phyloP scores from a whole-genome alignment of 148 eudicot species.

The Fagopyrum tataricum region DNA sequence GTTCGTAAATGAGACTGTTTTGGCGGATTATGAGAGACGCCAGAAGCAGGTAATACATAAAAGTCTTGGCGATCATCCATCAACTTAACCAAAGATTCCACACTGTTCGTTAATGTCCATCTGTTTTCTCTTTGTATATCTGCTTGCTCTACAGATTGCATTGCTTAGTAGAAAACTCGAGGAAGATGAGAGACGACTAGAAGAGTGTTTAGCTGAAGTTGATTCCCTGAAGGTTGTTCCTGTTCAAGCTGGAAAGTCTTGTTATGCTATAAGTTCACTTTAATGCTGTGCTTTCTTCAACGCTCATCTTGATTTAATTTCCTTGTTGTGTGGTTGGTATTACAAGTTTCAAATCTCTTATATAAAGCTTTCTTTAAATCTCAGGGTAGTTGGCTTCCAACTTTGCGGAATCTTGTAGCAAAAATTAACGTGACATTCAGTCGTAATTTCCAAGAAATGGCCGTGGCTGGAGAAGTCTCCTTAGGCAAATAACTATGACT shows the following conservation, averaged over 20 bases:
- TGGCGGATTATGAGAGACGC: constrained; percentile 86
- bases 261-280: neutral
- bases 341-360: neutral
- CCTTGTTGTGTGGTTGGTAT: constrained; percentile 4
- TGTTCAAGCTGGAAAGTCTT: neutral
- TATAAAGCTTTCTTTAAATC: constrained; percentile 15
- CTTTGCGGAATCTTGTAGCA: constrained; percentile 69
- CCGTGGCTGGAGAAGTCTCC: constrained; percentile 96
- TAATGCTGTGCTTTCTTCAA: neutral
- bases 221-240: constrained; percentile 58
- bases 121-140: neutral
- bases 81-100: neutral
- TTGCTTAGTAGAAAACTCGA: constrained; percentile 42
- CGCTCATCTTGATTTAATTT: neutral
- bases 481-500: constrained; percentile 40
- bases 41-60: constrained; percentile 45
- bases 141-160: constrained; percentile 49
- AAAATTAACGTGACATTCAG: constrained; percentile 83
- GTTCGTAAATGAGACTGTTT: constrained; percentile 69
- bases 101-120: neutral
- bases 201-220: constrained; percentile 40
- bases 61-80: neutral
- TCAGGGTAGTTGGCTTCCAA: constrained; percentile 93
- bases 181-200: constrained; percentile 46
- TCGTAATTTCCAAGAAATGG: constrained; percentile 91